Conservation (phyloP, 495 filamentous ascomycete genomes). For the Pyronema omphalodes region DNA sequence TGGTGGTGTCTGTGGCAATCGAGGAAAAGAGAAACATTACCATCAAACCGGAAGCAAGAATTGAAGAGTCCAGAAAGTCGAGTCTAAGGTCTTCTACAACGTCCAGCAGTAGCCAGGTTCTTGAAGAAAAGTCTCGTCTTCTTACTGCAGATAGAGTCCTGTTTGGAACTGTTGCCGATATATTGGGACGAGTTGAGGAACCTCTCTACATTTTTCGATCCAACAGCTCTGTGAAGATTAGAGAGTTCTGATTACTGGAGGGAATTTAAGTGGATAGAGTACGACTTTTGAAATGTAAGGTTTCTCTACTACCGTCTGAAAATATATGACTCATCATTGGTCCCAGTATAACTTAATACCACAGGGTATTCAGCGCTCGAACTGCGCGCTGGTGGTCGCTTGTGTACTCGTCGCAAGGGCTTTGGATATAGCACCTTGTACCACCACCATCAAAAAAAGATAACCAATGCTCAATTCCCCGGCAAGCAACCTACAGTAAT, state of each 20-base stretch:
- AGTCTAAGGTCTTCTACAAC: conserved; percentile 58
- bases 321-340: too few species aligned
- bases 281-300: too few species aligned
- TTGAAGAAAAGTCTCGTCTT: conserved; percentile 66
- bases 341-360: too few species aligned
- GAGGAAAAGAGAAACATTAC: too few species aligned
- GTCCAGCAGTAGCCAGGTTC: conserved; percentile 61
- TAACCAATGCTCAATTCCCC: too few species aligned
- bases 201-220: conserved; percentile 68
- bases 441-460: too few species aligned
- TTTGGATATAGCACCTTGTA: too few species aligned
- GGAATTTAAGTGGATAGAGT: conserved; percentile 52
- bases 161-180: conserved; percentile 63
- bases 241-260: conserved; percentile 38
- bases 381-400: too few species aligned
- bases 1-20: too few species aligned
- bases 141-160: conserved; percentile 58
- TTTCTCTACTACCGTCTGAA: too few species aligned
- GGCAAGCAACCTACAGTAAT: conserved; percentile 8
- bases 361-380: too few species aligned
- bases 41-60: conserved; percentile 55
- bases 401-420: too few species aligned
- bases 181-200: conserved; percentile 60
- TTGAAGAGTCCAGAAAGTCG: conserved; percentile 54
- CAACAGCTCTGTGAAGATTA: conserved; percentile 43